Evolutionary conservation across 2,329 filamentous ascomycete species (phyloP).

Genomic region (Xylaria sp.): DNA sequence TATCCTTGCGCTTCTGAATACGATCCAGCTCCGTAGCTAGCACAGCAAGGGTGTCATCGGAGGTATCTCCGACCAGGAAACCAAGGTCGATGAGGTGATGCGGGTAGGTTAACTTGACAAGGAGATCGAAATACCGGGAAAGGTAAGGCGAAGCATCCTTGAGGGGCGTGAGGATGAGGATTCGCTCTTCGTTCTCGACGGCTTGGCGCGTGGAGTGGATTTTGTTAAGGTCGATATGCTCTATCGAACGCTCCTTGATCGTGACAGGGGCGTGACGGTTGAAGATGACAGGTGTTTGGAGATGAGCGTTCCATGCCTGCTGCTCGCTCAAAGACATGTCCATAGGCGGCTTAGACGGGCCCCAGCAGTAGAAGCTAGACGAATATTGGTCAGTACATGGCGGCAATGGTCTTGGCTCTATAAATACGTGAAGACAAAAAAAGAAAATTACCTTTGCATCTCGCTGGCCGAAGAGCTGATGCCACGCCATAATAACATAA

Average conservation of each 20-base stretch:
- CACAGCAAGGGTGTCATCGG: slow-evolving; percentile 85
- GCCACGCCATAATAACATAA: slow-evolving; percentile 83
- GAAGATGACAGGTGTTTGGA: slow-evolving; percentile 90
- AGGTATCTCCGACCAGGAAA: slow-evolving; percentile 89
- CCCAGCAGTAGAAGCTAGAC: slow-evolving; percentile 91
- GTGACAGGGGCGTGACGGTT: slow-evolving; percentile 88
- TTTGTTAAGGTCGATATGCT: slow-evolving; percentile 76
- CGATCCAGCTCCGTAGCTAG: slow-evolving; percentile 80
- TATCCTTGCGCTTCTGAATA: slow-evolving; percentile 75
- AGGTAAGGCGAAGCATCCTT: slow-evolving; percentile 82
- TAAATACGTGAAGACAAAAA: slow-evolving; percentile 1
- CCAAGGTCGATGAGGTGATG: slow-evolving; percentile 92
- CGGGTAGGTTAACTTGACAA: slow-evolving; percentile 85
- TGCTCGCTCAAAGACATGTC: slow-evolving; percentile 91
- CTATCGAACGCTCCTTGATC: slow-evolving; percentile 74
- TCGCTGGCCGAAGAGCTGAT: slow-evolving; percentile 74
- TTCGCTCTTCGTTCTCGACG: slow-evolving; percentile 71
- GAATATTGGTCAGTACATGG: slow-evolving; percentile 20
- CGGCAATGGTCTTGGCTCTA: slow-evolving; percentile 4
- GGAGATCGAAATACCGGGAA: slow-evolving; percentile 86
- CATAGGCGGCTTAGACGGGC: slow-evolving; percentile 91
- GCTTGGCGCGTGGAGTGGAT: slow-evolving; percentile 78
- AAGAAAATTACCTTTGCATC: slow-evolving; percentile 70
- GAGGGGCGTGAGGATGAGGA: slow-evolving; percentile 88
- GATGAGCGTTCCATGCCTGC: slow-evolving; percentile 79